Conservation (phyloP, 805 yeast species). For the Wickerhamomyces bovis region DNA sequence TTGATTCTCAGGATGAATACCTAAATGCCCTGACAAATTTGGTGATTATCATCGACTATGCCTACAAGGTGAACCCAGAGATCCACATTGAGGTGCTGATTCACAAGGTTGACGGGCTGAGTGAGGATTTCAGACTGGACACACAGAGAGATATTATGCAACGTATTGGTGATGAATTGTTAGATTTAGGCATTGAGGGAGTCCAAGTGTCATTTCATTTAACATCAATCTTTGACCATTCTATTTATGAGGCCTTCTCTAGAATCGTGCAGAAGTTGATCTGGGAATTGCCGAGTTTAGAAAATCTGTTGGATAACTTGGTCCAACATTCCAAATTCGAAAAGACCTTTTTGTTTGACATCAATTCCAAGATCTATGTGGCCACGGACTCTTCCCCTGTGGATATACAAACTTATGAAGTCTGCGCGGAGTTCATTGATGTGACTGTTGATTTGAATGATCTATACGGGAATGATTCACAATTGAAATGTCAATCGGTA, state of each 20-base stretch:
- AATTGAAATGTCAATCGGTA: constrained; percentile 61
- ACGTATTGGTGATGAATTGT: constrained; percentile 85
- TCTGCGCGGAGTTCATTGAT: constrained; percentile 95
- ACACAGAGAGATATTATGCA: constrained; percentile 97
- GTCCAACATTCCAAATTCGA: constrained; percentile 89
- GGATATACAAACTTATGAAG: constrained; percentile 91
- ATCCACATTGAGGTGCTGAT: constrained; percentile 89
- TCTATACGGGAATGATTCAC: constrained; percentile 41
- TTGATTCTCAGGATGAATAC: constrained; percentile 94
- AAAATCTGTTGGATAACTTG: constrained; percentile 80
- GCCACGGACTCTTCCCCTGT: constrained; percentile 96
- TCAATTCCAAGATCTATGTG: constrained; percentile 86
- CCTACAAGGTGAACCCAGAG: constrained; percentile 74
- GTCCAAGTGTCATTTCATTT: constrained; percentile 87
- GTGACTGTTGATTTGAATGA: constrained; percentile 86
- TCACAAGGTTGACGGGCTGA: constrained; percentile 87
- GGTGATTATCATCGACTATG: constrained; percentile 82
- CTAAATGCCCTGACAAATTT: constrained; percentile 84
- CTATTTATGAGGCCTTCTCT: constrained; percentile 92
- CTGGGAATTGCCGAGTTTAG: constrained; percentile 82
- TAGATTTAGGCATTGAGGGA: constrained; percentile 85
- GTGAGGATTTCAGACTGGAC: constrained; percentile 90
- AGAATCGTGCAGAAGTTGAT: constrained; percentile 88
- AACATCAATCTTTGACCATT: constrained; percentile 92
- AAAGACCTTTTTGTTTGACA: constrained; percentile 87